These are phyloP conservation scores for Podospora fimiseda DNA, from an alignment of 495 filamentous ascomycete species.

Conservation along the genomic window DNA sequence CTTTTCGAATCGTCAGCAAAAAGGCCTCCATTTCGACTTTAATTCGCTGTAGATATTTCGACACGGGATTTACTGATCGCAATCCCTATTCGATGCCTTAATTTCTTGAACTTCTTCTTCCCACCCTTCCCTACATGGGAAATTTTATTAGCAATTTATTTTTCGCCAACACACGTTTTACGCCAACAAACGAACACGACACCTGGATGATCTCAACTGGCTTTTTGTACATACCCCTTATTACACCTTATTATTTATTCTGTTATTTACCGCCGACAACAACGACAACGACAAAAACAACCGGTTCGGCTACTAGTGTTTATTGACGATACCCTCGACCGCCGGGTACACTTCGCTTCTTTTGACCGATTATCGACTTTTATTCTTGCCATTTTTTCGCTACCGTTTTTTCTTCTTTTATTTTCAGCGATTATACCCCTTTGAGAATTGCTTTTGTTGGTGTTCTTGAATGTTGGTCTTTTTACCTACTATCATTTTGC, in stretches of 20 bases:
- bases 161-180: not conserved
- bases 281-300: constrained; percentile 8
- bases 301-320: constrained; percentile 16
- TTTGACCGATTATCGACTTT: not conserved
- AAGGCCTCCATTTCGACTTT: not conserved
- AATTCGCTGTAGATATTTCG: not conserved
- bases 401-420: constrained; percentile 4
- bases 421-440: constrained; percentile 19
- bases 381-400: constrained; percentile 1
- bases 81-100: not conserved
- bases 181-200: not conserved
- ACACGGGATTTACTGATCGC: not conserved
- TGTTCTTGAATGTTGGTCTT: not conserved
- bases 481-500: not conserved
- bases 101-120: not conserved
- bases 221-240: not conserved
- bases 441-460: constrained; percentile 8
- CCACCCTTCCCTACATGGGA: not conserved
- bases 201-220: not conserved
- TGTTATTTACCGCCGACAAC: not conserved
- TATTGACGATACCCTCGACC: constrained; percentile 6
- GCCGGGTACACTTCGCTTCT: not conserved
- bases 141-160: not conserved
- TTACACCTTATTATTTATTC: not conserved
- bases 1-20: not conserved